These are phyloP conservation scores for Cordyceps javanica DNA, from an alignment of 2,329 filamentous ascomycete species.

Conservation along the genomic window DNA sequence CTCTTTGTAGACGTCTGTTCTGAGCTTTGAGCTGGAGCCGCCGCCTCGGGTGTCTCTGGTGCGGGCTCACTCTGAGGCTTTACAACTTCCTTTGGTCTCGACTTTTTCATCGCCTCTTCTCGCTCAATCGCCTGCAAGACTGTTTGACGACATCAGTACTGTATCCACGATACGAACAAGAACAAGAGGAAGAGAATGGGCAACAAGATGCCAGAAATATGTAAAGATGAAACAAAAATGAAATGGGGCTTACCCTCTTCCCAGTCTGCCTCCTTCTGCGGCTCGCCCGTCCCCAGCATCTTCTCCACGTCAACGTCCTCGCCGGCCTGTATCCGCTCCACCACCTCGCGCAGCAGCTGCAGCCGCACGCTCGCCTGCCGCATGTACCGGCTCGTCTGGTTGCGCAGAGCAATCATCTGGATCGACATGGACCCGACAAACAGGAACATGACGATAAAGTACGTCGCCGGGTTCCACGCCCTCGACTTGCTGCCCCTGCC, in stretches of 20 bases:
- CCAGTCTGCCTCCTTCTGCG: constrained; percentile 75
- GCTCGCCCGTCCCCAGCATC: constrained; percentile 70
- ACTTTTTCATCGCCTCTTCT: constrained; percentile 45
- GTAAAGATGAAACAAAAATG: no score
- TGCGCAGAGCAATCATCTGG: constrained; percentile 77
- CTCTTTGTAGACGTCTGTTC: constrained; percentile 19
- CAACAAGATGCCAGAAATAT: no score
- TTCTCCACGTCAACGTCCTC: constrained; percentile 82
- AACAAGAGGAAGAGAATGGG: no score
- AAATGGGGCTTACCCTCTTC: constrained; percentile 75
- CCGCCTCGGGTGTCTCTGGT: constrained; percentile 14
- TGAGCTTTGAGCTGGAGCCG: constrained; percentile 18
- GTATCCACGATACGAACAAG: background rate
- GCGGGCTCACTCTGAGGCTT: constrained; percentile 13
- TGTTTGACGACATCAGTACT: constrained; percentile 26
- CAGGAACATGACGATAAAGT: constrained; percentile 74
- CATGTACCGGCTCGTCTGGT: constrained; percentile 65
- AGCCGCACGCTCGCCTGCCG: constrained; percentile 77
- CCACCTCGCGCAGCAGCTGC: constrained; percentile 65
- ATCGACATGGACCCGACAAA: constrained; percentile 95
- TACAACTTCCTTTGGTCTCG: constrained; percentile 20
- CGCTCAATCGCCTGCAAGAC: constrained; percentile 62
- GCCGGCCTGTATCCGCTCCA: constrained; percentile 62
- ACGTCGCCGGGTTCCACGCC: constrained; percentile 75
- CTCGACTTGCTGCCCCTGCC: constrained; percentile 38